A percentile compares a stretch with the other conserved stretches of the same genome.
phyloP scores from a whole-genome alignment of 768 basidiomycete genomes.

The Suillus cothurnatus region DNA sequence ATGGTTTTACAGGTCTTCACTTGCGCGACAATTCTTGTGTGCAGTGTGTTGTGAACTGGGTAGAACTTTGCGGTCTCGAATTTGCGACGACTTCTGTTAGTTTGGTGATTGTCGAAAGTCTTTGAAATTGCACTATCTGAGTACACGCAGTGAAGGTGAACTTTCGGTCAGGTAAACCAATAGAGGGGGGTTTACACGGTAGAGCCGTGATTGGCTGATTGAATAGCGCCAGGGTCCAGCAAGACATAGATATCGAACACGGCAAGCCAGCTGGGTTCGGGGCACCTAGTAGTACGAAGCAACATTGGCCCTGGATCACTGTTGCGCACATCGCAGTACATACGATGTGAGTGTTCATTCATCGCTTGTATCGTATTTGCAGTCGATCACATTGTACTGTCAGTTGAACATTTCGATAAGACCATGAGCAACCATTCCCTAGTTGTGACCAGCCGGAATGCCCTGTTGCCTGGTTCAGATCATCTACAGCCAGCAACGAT shows the following conservation, averaged over 20 bases:
- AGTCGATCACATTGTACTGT: background rate
- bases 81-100: background rate
- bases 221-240: background rate
- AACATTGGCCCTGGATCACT: background rate
- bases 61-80: background rate
- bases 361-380: too few relatives aligned
- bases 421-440: constrained; percentile 15
- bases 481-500: constrained; percentile 66
- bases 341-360: background rate
- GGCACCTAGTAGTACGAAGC: background rate
- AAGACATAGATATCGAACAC: background rate
- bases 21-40: background rate
- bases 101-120: background rate
- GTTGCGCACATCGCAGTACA: background rate
- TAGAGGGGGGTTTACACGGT: background rate
- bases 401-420: background rate
- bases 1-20: constrained; percentile 35
- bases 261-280: background rate
- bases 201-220: background rate
- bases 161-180: background rate
- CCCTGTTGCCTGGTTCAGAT: constrained; percentile 55
- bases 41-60: background rate
- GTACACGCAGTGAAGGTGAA: background rate
- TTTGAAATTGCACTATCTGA: background rate
- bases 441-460: constrained; percentile 54